Base-by-base conservation (phyloP, 164 flowering plant species). In the Paratinospora sagittata region DNA sequence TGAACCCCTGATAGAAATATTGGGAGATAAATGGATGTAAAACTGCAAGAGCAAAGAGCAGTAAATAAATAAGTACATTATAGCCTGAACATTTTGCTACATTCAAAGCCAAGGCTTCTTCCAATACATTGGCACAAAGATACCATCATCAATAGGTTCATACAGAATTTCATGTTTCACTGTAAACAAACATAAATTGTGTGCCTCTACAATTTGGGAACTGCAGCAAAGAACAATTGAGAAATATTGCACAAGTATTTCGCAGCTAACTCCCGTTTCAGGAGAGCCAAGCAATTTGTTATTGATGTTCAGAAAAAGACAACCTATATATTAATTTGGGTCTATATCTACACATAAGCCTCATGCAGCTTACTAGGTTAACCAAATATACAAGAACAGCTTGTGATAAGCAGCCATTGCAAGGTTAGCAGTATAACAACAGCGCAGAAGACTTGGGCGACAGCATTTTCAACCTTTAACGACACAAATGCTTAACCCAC, bases 301-400 rank as follows among this genome's bases (percentile, higher is more conserved):
- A 14, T 68, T 68, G 61, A 13, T 49, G 37, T 30, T 66, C 6
- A 14, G 19, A 16, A 49, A 13, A 68, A 68, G 62, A 23, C n/a
- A 49, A 33, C 63, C n/a, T 68, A 57, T 69, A 69, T 69, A 55
- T 69, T 69, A 57, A 36, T 68, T 68, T 68, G 62, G 52, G 71
- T 49, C 55, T 12, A 26, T 49, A 68, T 68, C 71, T 68, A 60
- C 58, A 68, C 36, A 41, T 6, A 52, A 21, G 43, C 55, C 27
- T 55, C 23, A 55, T 66, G 37, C 62, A 68, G 63, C 57, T 49
- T 68, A 52, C 71, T 49, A 9, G 63, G 71, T 52, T 52, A 68
- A 68, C 45, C 9, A 21, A n/a, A 55, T 55, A 55, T 55, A 55
- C 61, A n/a, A 52, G 14, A n/a, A 43, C 47, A 43, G 13, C 47